These are phyloP conservation scores for Colletotrichum sp. DNA, from an alignment of 2,329 filamentous ascomycete genomes.

Conservation along the genomic window DNA sequence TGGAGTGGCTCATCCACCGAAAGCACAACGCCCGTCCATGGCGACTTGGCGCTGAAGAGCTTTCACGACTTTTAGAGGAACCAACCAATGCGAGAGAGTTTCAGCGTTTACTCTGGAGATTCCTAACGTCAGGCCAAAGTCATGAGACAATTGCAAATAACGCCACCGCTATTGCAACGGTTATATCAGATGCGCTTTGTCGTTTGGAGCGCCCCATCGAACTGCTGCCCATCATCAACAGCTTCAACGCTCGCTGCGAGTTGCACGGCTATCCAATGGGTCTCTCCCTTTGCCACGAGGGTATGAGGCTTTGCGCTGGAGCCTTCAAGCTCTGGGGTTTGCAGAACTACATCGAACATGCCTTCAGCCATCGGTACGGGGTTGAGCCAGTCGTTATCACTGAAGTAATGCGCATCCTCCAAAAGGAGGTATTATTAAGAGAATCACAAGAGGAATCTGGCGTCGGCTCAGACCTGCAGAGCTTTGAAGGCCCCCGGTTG, in stretches of 20 bases:
- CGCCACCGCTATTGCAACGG: background rate
- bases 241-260: constrained; percentile 39
- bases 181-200: background rate
- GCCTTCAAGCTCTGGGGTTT: constrained; percentile 4
- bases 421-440: background rate
- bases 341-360: constrained; percentile 6
- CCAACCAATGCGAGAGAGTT: background rate
- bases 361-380: background rate
- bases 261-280: constrained; percentile 27
- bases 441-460: background rate
- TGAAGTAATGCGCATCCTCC: background rate
- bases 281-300: constrained; percentile 31
- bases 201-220: constrained; percentile 14
- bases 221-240: constrained; percentile 45
- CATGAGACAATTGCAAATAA: background rate
- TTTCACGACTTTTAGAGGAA: background rate
- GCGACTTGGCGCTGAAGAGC: background rate
- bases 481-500: background rate
- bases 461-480: background rate
- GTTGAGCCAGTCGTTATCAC: background rate
- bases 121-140: background rate
- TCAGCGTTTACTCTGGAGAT: background rate
- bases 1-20: constrained; percentile 41
- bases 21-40: background rate
- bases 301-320: constrained; percentile 34